A percentile compares a stretch with the other conserved stretches of the same genome.
Evolutionary conservation across 805 yeast species (phyloP).

Genomic region (Torulaspora delbrueckii): DNA sequence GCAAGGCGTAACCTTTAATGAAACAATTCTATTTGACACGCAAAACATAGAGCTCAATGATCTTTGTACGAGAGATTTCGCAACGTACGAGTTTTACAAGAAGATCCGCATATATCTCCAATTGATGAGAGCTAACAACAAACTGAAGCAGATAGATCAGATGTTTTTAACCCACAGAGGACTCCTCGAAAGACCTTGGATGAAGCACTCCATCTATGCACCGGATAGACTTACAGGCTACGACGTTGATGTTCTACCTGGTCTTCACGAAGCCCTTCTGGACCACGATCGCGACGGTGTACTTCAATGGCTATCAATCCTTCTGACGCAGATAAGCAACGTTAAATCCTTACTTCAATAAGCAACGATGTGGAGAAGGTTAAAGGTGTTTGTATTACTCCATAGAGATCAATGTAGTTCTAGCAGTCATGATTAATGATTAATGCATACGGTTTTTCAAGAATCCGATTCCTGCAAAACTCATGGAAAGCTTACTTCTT

Average conservation of each 20-base stretch:
- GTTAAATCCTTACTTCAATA: constrained; percentile 24
- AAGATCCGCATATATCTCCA: constrained; percentile 57
- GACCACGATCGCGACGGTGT: constrained; percentile 43
- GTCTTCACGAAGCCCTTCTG: constrained; percentile 51
- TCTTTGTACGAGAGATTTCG: constrained; percentile 57
- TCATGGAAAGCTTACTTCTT: too few relatives aligned
- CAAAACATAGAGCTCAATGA: constrained; percentile 45
- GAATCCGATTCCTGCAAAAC: too few relatives aligned
- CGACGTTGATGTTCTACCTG: constrained; percentile 53
- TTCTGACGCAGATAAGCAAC: constrained; percentile 34
- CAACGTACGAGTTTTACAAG: constrained; percentile 65
- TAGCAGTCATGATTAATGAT: too few relatives aligned
- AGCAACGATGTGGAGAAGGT: neutral
- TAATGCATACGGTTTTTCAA: too few relatives aligned
- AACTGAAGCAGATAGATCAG: constrained; percentile 51
- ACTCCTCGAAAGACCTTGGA: constrained; percentile 49
- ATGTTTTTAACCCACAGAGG: constrained; percentile 47
- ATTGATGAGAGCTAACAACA: constrained; percentile 50
- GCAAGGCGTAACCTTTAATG: constrained; percentile 6
- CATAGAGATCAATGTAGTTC: neutral
- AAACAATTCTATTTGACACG: constrained; percentile 44
- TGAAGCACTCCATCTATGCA: constrained; percentile 60
- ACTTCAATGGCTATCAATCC: constrained; percentile 42
- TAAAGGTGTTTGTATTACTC: too few relatives aligned
- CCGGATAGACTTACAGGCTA: constrained; percentile 51